Conservation (phyloP, 2,329 filamentous ascomycete genomes). For the Ceratocystis harringtonii region DNA sequence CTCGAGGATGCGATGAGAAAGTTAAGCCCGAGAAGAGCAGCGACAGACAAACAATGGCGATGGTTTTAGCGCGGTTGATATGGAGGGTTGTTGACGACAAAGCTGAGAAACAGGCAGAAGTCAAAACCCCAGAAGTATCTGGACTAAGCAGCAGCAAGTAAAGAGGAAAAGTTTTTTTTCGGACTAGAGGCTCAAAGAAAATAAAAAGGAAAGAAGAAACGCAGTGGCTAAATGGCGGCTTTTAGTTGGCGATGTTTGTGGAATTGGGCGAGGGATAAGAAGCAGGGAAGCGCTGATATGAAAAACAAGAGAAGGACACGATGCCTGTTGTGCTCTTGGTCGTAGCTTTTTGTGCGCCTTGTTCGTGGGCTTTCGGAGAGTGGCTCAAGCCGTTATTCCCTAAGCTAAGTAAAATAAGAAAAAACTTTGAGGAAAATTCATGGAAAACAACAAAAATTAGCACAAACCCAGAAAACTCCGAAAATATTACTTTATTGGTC, state of each 20-base stretch:
- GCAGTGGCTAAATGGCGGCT: neutral
- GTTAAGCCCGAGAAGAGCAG: neutral
- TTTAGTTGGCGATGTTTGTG: neutral
- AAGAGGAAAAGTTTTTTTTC: neutral
- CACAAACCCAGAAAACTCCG: neutral
- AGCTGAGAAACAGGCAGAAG: too few species aligned
- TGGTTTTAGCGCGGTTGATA: neutral
- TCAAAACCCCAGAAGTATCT: too few species aligned
- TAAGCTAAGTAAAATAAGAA: neutral
- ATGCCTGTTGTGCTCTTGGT: conserved; percentile 11
- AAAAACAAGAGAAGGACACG: conserved; percentile 16
- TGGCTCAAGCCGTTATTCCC: neutral
- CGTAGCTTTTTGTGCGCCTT: neutral
- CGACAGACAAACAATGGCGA: too few species aligned
- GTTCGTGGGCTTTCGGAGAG: conserved; percentile 15
- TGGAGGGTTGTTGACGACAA: neutral
- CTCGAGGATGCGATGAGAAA: conserved; percentile 2
- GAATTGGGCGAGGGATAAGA: neutral
- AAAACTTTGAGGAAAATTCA: neutral
- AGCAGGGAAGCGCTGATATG: neutral
- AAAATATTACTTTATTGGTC: neutral
- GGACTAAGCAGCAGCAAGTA: neutral
- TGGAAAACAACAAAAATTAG: neutral
- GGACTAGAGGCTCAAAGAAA: neutral
- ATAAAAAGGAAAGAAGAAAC: conserved; percentile 7